A percentile compares a stretch with the other conserved stretches of the same genome.
Evolutionary conservation across 2,329 filamentous ascomycete species (phyloP).

Genomic region (Cladosporium sp.): DNA sequence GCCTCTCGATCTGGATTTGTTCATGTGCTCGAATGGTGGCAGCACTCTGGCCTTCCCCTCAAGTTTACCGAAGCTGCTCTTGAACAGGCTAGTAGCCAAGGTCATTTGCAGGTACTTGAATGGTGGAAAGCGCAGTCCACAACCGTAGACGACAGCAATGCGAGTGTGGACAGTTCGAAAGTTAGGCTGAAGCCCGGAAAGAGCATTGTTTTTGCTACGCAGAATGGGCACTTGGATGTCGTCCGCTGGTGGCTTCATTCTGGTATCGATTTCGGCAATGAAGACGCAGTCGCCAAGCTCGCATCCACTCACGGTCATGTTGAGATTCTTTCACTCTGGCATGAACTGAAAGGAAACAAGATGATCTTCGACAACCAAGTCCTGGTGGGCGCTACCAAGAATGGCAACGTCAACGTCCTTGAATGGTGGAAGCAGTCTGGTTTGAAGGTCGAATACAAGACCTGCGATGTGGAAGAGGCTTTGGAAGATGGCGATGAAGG

Average conservation of each 20-base stretch:
- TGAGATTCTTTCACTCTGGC: slow-evolving; percentile 77
- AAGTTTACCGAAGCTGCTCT: slow-evolving; percentile 83
- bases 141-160: slow-evolving; percentile 24
- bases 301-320: slow-evolving; percentile 83
- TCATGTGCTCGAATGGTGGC: slow-evolving; percentile 88
- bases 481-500: slow-evolving; percentile 76
- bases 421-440: slow-evolving; percentile 87
- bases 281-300: slow-evolving; percentile 76
- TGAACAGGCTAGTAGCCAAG: slow-evolving; percentile 79
- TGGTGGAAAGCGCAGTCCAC: slow-evolving; percentile 73
- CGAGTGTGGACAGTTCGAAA: slow-evolving; percentile 24
- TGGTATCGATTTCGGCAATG: slow-evolving; percentile 71
- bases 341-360: slow-evolving; percentile 66
- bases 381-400: slow-evolving; percentile 79
- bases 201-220: slow-evolving; percentile 75
- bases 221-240: slow-evolving; percentile 71
- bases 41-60: slow-evolving; percentile 69
- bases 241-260: slow-evolving; percentile 86
- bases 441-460: slow-evolving; percentile 83
- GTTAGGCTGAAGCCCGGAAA: slow-evolving; percentile 73
- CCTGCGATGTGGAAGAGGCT: slow-evolving; percentile 91
- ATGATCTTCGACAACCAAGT: slow-evolving; percentile 80
- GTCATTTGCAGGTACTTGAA: slow-evolving; percentile 78
- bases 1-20: slow-evolving; percentile 83
- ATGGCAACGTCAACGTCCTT: slow-evolving; percentile 75